Percentiles rank a stretch among this genome's conserved stretches.
phyloP scores from a whole-genome alignment of 495 filamentous ascomycete species.

The Talaromyces ruber region DNA sequence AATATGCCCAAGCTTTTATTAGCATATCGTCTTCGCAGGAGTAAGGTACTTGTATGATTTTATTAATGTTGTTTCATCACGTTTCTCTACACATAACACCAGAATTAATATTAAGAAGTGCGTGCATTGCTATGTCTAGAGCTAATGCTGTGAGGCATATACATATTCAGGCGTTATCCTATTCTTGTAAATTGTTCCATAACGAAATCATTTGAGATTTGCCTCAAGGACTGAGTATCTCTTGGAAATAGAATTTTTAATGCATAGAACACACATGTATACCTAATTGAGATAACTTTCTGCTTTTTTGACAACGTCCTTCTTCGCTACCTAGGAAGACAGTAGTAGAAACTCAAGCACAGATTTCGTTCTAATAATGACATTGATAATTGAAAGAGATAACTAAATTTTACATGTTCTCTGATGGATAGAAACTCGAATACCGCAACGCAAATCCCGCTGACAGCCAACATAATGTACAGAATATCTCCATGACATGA shows the following conservation, averaged over 20 bases:
- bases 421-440: neutral
- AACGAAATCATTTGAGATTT: neutral
- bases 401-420: neutral
- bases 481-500: neutral
- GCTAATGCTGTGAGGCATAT: neutral
- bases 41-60: conserved; percentile 10
- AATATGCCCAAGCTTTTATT: neutral
- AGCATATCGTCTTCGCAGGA: neutral
- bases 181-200: conserved; percentile 4
- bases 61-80: neutral
- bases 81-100: neutral
- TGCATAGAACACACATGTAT: neutral
- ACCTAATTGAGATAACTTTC: neutral
- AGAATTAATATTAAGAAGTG: neutral
- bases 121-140: neutral
- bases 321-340: neutral
- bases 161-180: neutral
- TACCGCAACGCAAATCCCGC: neutral
- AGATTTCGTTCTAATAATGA: neutral
- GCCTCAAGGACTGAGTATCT: neutral
- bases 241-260: neutral
- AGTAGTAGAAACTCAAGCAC: neutral
- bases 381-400: neutral
- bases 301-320: neutral
- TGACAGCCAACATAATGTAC: conserved; percentile 9